Percentiles rank a stretch among this genome's conserved stretches.
Evolutionary conservation across 1,139 yeast species (phyloP).

Genomic region (Insectozyma bohioensis): DNA sequence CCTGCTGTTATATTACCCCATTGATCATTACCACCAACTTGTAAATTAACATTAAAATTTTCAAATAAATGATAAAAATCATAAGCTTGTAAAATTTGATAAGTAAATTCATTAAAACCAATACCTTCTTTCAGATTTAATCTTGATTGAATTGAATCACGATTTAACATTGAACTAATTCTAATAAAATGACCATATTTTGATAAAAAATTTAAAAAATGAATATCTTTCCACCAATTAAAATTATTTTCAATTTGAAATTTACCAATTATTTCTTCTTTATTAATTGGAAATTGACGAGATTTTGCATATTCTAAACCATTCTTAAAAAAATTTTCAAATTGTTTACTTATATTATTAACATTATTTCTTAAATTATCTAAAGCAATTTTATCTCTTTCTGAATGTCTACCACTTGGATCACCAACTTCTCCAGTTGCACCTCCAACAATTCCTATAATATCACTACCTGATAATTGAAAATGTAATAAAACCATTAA

Average conservation of each 20-base stretch:
- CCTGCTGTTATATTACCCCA: conserved; percentile 99
- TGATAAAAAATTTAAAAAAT: conserved; percentile 75
- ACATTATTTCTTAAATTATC: conserved; percentile 60
- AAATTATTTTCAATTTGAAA: conserved; percentile 53
- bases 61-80: conserved; percentile 85
- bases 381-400: conserved; percentile 58
- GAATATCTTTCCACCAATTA: conserved; percentile 82
- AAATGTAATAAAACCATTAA: conserved; percentile 83
- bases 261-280: conserved; percentile 8
- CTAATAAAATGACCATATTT: conserved; percentile 78
- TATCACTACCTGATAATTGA: conserved; percentile 77
- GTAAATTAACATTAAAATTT: conserved; percentile 60
- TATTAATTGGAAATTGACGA: conserved; percentile 46
- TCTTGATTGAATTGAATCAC: conserved; percentile 84
- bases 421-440: conserved; percentile 98
- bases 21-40: conserved; percentile 96
- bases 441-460: conserved; percentile 89
- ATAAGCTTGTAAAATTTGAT: conserved; percentile 89
- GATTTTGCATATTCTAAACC: conserved; percentile 64
- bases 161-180: conserved; percentile 80
- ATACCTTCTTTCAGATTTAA: conserved; percentile 72
- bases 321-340: conserved; percentile 55
- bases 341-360: conserved; percentile 58
- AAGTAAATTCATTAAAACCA: conserved; percentile 91
- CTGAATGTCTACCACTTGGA: conserved; percentile 88